Conservation (phyloP, 495 filamentous ascomycete species). For the Neurospora sp. region DNA sequence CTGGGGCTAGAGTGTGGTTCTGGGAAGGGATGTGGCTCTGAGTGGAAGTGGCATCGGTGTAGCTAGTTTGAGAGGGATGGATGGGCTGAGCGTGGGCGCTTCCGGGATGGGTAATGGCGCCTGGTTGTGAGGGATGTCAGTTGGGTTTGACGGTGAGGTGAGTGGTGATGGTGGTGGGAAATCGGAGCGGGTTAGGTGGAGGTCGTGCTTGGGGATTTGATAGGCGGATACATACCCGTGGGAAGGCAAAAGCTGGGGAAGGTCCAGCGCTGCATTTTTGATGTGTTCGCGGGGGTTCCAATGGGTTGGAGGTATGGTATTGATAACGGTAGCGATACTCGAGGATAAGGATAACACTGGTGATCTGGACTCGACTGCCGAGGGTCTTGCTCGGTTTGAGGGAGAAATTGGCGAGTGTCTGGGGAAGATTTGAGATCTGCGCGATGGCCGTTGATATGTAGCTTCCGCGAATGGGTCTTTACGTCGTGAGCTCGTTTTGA, state of each 20-base stretch:
- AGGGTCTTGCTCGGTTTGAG: background rate
- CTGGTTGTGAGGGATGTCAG: background rate
- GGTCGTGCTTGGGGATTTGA: background rate
- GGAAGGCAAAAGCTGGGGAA: background rate
- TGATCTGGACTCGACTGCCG: background rate
- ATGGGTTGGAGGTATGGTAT: too few species aligned
- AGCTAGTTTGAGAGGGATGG: background rate
- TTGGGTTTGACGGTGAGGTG: background rate
- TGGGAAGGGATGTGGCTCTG: too few species aligned
- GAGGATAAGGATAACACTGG: background rate
- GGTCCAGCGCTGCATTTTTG: background rate
- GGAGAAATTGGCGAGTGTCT: background rate
- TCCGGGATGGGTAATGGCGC: background rate
- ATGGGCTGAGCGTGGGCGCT: background rate
- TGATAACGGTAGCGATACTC: background rate
- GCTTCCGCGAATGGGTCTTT: background rate
- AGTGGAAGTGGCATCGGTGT: too few species aligned
- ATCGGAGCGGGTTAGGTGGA: background rate
- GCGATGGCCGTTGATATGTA: background rate
- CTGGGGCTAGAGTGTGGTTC: background rate
- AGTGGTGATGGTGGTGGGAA: background rate
- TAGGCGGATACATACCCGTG: background rate
- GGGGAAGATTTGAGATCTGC: background rate
- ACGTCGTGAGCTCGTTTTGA: background rate
- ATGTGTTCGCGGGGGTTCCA: too few species aligned